These are phyloP conservation scores for Rhizopogon vinicolor DNA, from an alignment of 768 basidiomycete species.

Conservation along the genomic window DNA sequence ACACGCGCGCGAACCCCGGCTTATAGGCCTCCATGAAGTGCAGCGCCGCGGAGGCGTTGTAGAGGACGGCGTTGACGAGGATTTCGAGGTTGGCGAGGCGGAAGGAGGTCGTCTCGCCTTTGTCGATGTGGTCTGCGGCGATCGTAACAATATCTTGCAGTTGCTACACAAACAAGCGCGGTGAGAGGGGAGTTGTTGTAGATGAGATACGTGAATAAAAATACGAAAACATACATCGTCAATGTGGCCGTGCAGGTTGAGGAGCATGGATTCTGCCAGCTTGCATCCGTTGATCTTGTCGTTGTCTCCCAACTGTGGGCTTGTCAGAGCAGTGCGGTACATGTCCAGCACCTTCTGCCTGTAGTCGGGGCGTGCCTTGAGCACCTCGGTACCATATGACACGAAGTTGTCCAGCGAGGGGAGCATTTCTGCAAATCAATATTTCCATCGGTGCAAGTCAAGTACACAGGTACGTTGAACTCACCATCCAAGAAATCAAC, in stretches of 20 bases:
- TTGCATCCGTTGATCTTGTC: constrained; percentile 85
- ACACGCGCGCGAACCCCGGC: constrained; percentile 57
- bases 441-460: not conserved
- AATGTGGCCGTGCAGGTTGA: constrained; percentile 71
- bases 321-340: constrained; percentile 69
- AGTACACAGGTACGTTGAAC: constrained; percentile 6
- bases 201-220: constrained; percentile 20
- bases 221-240: constrained; percentile 58
- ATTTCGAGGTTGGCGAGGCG: constrained; percentile 80
- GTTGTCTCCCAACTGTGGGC: constrained; percentile 71
- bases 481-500: constrained; percentile 84
- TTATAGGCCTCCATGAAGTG: constrained; percentile 64
- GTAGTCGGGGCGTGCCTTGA: constrained; percentile 73
- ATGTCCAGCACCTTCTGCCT: constrained; percentile 79
- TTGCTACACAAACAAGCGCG: constrained; percentile 32
- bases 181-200: not conserved
- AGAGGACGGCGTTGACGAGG: constrained; percentile 76
- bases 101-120: constrained; percentile 57
- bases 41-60: constrained; percentile 77
- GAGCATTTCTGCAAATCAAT: constrained; percentile 61
- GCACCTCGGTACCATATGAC: constrained; percentile 73
- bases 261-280: constrained; percentile 75
- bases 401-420: constrained; percentile 87
- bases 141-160: constrained; percentile 63
- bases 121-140: constrained; percentile 54